phyloP scores from a whole-genome alignment of 208 protist genomes.

The Sergeia podlipaevii region DNA sequence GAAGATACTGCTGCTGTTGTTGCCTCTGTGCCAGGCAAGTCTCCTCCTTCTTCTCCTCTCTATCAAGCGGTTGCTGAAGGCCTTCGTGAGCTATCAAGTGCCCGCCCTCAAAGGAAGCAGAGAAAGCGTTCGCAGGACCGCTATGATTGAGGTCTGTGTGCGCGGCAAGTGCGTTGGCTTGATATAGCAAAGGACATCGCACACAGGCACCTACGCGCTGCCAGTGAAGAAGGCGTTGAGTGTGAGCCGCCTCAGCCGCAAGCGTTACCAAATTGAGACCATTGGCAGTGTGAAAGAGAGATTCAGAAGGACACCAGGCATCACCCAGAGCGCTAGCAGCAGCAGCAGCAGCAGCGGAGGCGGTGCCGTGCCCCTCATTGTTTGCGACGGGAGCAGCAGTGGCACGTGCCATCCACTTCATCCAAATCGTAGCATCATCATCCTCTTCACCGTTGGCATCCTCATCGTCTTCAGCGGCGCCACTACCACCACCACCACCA shows the following conservation, averaged over 20 bases:
- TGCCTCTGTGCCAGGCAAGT: too few species aligned
- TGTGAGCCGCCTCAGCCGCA: constrained; percentile 10
- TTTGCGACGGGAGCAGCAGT: too few species aligned
- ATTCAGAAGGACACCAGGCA: neutral
- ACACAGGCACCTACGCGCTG: constrained; percentile 12
- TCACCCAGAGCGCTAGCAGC: too few species aligned
- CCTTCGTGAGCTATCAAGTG: too few species aligned
- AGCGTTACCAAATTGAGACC: constrained; percentile 12
- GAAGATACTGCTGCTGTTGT: too few species aligned
- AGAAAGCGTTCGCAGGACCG: too few species aligned
- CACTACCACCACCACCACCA: neutral
- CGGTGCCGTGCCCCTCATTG: too few species aligned
- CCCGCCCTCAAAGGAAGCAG: too few species aligned
- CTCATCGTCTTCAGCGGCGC: neutral
- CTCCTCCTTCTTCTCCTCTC: too few species aligned
- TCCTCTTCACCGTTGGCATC: neutral
- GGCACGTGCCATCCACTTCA: constrained; percentile 13
- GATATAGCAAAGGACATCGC: constrained; percentile 18
- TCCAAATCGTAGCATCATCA: neutral
- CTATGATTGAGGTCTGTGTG: too few species aligned
- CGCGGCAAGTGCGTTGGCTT: neutral
- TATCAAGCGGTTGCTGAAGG: too few species aligned
- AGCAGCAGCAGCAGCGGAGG: too few species aligned
- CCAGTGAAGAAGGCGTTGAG: constrained; percentile 17
- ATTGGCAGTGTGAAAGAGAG: constrained; percentile 6